Conservation (phyloP, 1,284 basidiomycete species). For the Ganoderma meredithae region DNA sequence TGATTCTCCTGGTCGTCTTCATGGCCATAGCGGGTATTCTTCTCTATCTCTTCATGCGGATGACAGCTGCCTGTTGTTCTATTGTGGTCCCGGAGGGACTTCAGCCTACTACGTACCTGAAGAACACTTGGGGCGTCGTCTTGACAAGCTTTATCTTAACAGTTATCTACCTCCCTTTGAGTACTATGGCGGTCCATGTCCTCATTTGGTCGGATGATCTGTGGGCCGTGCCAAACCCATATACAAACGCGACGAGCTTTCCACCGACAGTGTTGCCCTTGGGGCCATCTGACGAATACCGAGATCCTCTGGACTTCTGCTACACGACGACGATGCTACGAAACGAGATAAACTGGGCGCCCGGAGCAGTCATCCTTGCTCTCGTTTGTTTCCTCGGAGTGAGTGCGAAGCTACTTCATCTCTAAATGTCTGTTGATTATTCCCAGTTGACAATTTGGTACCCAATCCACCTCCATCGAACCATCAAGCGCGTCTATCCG, state of each 20-base stretch:
- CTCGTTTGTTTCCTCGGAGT: conserved; percentile 62
- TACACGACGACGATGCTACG: conserved; percentile 79
- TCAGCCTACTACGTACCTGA: conserved; percentile 50
- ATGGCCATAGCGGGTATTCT: conserved; percentile 60
- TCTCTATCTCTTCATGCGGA: conserved; percentile 63
- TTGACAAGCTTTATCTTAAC: conserved; percentile 69
- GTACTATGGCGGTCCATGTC: conserved; percentile 75
- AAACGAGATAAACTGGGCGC: conserved; percentile 78
- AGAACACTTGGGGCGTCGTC: conserved; percentile 59
- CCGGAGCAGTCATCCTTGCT: conserved; percentile 66
- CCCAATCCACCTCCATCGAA: conserved; percentile 66
- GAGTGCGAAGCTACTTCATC: conserved; percentile 32
- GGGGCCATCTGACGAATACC: conserved; percentile 62
- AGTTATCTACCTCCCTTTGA: conserved; percentile 72
- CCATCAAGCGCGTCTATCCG: conserved; percentile 68
- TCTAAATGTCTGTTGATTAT: conserved; percentile 14
- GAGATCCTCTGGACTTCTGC: conserved; percentile 78
- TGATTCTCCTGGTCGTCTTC: conserved; percentile 62
- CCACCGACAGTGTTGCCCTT: conserved; percentile 57
- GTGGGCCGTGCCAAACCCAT: conserved; percentile 77
- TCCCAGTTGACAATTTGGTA: conserved; percentile 77
- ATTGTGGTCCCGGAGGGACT: conserved; percentile 63
- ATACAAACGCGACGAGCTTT: conserved; percentile 61
- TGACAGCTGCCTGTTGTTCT: conserved; percentile 55
- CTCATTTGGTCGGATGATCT: conserved; percentile 78